Base-by-base conservation (phyloP, 495 filamentous ascomycete species). In the Aspergillus hancockii region DNA sequence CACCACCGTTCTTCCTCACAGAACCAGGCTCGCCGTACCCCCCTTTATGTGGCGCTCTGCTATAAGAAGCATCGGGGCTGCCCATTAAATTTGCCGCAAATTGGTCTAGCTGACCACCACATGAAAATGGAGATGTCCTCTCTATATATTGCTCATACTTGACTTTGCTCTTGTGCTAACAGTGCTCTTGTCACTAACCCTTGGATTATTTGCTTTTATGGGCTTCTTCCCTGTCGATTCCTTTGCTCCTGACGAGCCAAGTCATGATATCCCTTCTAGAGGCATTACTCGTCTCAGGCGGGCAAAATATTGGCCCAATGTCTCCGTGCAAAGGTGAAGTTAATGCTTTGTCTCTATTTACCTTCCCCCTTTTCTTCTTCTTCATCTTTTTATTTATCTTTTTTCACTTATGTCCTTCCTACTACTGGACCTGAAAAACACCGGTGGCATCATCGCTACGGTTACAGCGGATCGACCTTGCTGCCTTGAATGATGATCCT, bases 351-450 rank as follows among this genome's bases (percentile, higher is more conserved):
- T 4, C 45, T 58, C 36, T 57, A 5, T 58, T 49, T 47, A 21
- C 18, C 49, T 51, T 45, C 36, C 25, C 45, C 43, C 53, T 14
- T 41, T 3, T 41, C 38, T 8, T 16, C 14, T 5, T 5, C 38
- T 41, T 4, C 4, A 16, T 16, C 14, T 41, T 41, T 41, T 41
- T 41, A 13, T 18, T 32, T 41, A 34, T 57, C 38, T 12, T 54
- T 31, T 58, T 23, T 41, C 32, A 49, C 55, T 58, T 31, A 12
- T 38, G 7, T 7, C 21, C 47, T 1, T 23, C 28, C 49, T 18
- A 49, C 32, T 21, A 34, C 31, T 22, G 55, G 45, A 34, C 54
- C 25, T 49, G 31, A 54, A 60, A 53, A 60, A 60, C 62, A 40
- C 54, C 25, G 25, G 25, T 28, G 34, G 8, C 13, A 36, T 36